phyloP scores from a whole-genome alignment of 1,284 basidiomycete species.

The Malassezia restricta region DNA sequence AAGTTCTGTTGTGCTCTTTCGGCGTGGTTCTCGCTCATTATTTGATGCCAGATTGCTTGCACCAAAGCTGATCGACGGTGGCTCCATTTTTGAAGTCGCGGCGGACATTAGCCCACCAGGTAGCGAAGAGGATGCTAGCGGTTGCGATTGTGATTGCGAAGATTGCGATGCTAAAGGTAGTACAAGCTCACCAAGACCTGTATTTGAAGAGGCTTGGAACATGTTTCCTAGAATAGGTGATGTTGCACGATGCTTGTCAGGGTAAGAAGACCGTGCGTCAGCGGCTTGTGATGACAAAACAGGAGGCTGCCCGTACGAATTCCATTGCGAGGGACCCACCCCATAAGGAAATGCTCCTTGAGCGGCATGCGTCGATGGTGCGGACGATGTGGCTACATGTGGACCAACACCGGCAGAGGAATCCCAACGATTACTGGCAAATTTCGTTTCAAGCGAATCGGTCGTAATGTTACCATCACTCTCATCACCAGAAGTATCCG shows the following conservation, averaged over 20 bases:
- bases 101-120: background rate
- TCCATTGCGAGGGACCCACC: background rate
- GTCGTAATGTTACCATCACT: conserved; percentile 7
- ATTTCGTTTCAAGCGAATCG: conserved; percentile 7
- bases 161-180: no score
- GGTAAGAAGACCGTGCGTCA: background rate
- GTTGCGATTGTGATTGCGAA: no score
- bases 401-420: background rate
- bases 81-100: background rate
- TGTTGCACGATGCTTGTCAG: background rate
- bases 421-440: conserved; percentile 1
- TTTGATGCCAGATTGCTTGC: background rate
- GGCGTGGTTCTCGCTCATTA: background rate
- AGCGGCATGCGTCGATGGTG: no score
- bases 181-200: no score
- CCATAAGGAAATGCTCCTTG: background rate
- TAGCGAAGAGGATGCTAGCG: no score
- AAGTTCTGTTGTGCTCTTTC: background rate
- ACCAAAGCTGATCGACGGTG: background rate
- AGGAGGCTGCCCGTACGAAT: background rate
- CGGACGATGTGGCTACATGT: background rate
- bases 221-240: background rate
- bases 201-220: background rate
- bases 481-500: conserved; percentile 8
- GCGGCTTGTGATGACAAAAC: background rate